Evolutionary conservation across 2,329 filamentous ascomycete genomes (phyloP), one percentile per base, ranked within the genome.

Genomic region (Aspergillus viridinutans): DNA sequence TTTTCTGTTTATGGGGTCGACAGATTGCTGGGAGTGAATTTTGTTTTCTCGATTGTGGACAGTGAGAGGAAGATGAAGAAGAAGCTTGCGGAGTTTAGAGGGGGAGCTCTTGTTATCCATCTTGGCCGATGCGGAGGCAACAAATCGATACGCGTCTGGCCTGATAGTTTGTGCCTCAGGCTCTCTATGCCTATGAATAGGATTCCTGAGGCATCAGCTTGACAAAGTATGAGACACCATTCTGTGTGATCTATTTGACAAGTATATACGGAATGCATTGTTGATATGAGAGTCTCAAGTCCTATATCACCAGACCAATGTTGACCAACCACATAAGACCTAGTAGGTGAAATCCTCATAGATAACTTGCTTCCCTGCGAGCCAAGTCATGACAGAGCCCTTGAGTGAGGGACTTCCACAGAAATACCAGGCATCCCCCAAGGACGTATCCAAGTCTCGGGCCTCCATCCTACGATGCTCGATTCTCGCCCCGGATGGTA

Each of bases 261-360:
- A 35, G 14, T 7, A 35, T 17, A 35, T 17, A 14, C 12, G 32
- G 5, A 17, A 35, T 14, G 14, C 14, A 35, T 35, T 35, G 14
- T 10, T 43, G 2, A 21, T 21, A 21, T 43, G 40, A 17, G 2
- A 14, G 32, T 5, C 2, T 35, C 14, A 35, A 17, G 32, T 14
- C 32, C 14, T 35, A 35, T 29, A 35, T 17, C 14, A 35, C 32
- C 32, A 17, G 32, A 35, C 4, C 6, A 35, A 35, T 14, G 32
- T 6, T 35, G 32, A 2, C 4, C 12, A 35, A 35, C 5, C 32
- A 17, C 32, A 35, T 4, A 35, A 35, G 5, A 35, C 12, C n/a
- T 43, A 43, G 10, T 87, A 87, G 35, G 78, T 77, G 70, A 88
- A 88, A 64, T 84, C 84, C 69, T 87, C 85, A 73, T 78, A 83